These are phyloP conservation scores for Echeveria elegans DNA, from an alignment of 164 flowering plant genomes.

Conservation along the genomic window DNA sequence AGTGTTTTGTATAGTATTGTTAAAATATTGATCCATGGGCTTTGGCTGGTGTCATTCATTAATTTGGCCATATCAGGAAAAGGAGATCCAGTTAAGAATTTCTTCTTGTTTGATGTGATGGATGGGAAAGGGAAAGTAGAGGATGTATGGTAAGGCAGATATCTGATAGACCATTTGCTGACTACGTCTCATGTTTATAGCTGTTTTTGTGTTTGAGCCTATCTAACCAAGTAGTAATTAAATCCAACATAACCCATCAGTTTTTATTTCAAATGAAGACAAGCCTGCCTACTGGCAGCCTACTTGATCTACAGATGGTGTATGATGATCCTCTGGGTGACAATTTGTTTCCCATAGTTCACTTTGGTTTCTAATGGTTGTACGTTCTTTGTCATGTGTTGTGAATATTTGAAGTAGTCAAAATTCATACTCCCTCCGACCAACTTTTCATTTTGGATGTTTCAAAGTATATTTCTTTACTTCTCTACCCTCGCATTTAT, in stretches of 20 bases:
- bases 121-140: conserved; percentile 90
- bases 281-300: background rate
- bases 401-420: too few relatives aligned
- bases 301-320: too few relatives aligned
- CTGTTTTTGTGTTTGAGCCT: background rate
- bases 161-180: background rate
- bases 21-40: background rate
- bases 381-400: too few relatives aligned
- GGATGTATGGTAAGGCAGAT: conserved; percentile 32
- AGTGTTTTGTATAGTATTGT: background rate
- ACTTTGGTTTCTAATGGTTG: too few relatives aligned
- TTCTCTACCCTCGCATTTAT: too few relatives aligned
- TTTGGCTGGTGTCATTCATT: background rate
- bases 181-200: background rate
- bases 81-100: conserved; percentile 88
- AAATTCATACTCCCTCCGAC: too few relatives aligned
- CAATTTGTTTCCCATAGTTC: too few relatives aligned
- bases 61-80: conserved; percentile 71
- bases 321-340: too few relatives aligned
- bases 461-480: too few relatives aligned
- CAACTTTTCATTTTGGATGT: too few relatives aligned
- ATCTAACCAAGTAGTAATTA: background rate
- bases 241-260: background rate
- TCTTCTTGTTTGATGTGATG: conserved; percentile 78
- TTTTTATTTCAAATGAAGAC: background rate